phyloP scores from a whole-genome alignment of 441 rosid genomes.

The Sinapis alba region DNA sequence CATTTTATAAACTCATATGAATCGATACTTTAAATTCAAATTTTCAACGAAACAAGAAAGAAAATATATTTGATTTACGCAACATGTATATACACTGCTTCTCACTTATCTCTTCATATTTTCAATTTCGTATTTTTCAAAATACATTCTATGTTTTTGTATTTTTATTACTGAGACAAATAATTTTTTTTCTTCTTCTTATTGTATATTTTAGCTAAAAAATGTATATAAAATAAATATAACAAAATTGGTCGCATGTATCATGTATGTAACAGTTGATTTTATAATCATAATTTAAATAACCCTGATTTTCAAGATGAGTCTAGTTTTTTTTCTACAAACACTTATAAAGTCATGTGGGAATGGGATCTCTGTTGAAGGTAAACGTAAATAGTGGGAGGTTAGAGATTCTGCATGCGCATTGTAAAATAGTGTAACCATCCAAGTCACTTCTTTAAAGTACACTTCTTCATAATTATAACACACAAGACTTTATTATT shows the following conservation, averaged over 20 bases:
- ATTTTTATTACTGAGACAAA: not conserved
- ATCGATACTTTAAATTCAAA: not conserved
- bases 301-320: not conserved
- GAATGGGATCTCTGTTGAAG: slow-evolving; percentile 35
- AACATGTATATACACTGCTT: not conserved
- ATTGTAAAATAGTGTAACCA: not conserved
- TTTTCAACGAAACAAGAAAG: not conserved
- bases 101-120: not conserved
- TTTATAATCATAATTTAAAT: not conserved
- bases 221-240: not conserved
- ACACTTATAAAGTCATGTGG: slow-evolving; percentile 30
- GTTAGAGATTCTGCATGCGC: slow-evolving; percentile 43
- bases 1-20: not conserved
- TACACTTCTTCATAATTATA: slow-evolving; percentile 18
- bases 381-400: slow-evolving; percentile 40
- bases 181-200: not conserved
- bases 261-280: not conserved
- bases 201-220: not conserved
- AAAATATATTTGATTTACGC: not conserved
- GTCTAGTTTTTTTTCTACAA: too few species aligned
- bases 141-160: not conserved
- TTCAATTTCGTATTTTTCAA: not conserved
- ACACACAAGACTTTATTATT: not conserved
- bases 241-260: not conserved
- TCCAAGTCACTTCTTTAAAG: slow-evolving; percentile 29